Base-by-base conservation (phyloP, 768 basidiomycete species). In the Mycena crocata region DNA sequence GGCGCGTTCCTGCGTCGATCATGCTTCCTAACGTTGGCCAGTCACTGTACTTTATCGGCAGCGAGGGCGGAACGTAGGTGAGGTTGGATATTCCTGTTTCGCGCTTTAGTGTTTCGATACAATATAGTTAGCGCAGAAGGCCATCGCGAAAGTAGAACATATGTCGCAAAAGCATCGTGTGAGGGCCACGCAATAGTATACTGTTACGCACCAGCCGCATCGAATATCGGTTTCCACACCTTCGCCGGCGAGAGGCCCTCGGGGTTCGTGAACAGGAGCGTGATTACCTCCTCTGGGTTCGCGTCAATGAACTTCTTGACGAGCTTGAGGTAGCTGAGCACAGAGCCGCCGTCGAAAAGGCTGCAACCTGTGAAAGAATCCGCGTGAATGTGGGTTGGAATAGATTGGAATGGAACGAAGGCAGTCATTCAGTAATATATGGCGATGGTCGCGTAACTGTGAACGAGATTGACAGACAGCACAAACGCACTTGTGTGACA, bases 11-110 rank as follows among this genome's bases (percentile, higher is more conserved):
- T 42, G 74, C 80, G 73, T 88, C 85, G 63, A 91, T 87, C 75
- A 92, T 76, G n/a, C 85, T 75, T 1, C 88, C 86, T 6, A 92
- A 77, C 0, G 89, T 89, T 1, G 90, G 90, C 89, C 90, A 93
- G 52, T 86, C 81, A 15, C 77, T 73, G 21, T 79, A 74, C 37
- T 79, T 79, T 62, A 86, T 74, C 0, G 84, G 81, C 0, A 83
- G 70, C 0, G 79, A 73, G 0, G 87, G 82, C 0, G 90, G 90
- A 6, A 87, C 81, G 67, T 86, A 91, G 3, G 84, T 82, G 21
- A 83, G 66, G 1, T 81, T 77, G 1, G 82, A 79, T 21, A 86
- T 82, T 1, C 83, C 84, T 84, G 52, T 13, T 30, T 32, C 23
- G 5, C n/a, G 0, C 35, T 13, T 50, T 1, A n/a, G 40, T 34